Base-by-base conservation (phyloP, 2,329 filamentous ascomycete genomes). In the Penicillium sp. region DNA sequence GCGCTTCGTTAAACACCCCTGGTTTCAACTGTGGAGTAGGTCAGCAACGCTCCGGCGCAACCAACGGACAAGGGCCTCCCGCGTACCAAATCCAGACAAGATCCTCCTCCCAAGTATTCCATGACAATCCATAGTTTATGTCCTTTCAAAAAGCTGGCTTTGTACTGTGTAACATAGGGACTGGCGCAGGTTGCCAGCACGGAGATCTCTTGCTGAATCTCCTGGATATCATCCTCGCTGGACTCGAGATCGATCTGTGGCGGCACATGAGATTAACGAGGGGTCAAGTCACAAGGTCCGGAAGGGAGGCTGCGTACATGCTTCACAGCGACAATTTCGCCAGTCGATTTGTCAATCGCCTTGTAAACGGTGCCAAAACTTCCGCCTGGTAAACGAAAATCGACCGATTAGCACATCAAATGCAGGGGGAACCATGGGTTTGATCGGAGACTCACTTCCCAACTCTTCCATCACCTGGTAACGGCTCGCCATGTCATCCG, bases 81-180 rank as follows among this genome's bases (percentile, higher is more conserved):
- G 45, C 73, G 55, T 76, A 94, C 85, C 72, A 98, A 66, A 63
- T 98, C 92, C 49, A 95, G 74, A 62, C 92, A 95, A 12, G 92
- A 96, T 27, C 92, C 92, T 47, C 92, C 92, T 4, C 92, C 92
- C 8, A 98, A 72, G 59, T 84, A 98, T 66, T 98, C 92, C 92
- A 98, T 98, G 41, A 96, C 87, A 59, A 98, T 98, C 92, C 92
- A 98, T 72, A 98, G 71, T 68, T 96, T 98, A 62, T 89, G 85
- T 16, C 92, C 92, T 52, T 86, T 80, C n/a, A 96, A 76, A 64
- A 96, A 98, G 60, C 89, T 95, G 14, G 86, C 85, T 63, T 89
- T 93, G 74, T 98, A 98, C 61, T 94, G 85, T 11, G 92, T 96
- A 52, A 98, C 88, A 64, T 84, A 93, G 32, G 85, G 84, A 61